Conservation (phyloP, 805 yeast species). For the Saccharomycopsis sp. region DNA sequence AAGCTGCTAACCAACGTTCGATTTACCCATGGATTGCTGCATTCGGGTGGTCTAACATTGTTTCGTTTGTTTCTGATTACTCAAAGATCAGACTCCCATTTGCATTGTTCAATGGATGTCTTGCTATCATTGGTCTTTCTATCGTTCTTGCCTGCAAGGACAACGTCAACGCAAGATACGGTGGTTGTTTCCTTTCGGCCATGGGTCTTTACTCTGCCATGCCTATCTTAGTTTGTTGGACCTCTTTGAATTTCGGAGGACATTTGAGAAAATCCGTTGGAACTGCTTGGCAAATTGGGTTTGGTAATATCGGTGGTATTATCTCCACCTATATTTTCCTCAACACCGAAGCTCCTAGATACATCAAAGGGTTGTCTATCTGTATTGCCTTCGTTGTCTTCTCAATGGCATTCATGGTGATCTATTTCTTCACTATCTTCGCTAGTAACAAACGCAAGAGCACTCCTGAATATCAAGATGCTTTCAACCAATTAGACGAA, state of each 20-base stretch:
- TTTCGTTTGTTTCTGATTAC: slow-evolving; percentile 58
- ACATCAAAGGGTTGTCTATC: slow-evolving; percentile 47
- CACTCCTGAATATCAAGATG: slow-evolving; percentile 24
- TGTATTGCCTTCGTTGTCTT: slow-evolving; percentile 43
- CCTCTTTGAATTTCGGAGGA: slow-evolving; percentile 46
- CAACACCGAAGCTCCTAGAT: slow-evolving; percentile 51
- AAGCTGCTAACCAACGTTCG: slow-evolving; percentile 70
- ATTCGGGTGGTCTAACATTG: slow-evolving; percentile 54
- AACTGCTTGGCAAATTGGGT: slow-evolving; percentile 58
- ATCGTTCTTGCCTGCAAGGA: slow-evolving; percentile 42
- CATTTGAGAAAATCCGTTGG: slow-evolving; percentile 55
- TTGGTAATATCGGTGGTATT: slow-evolving; percentile 71
- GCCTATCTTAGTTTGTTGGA: slow-evolving; percentile 67
- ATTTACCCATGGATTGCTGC: slow-evolving; percentile 83
- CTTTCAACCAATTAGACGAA: slow-evolving; percentile 22
- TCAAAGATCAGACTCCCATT: slow-evolving; percentile 41
- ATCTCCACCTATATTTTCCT: slow-evolving; percentile 54
- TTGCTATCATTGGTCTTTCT: slow-evolving; percentile 49
- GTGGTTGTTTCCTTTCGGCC: slow-evolving; percentile 55
- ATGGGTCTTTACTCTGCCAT: slow-evolving; percentile 57
- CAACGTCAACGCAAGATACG: slow-evolving; percentile 44
- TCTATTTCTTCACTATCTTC: slow-evolving; percentile 28
- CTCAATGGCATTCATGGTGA: slow-evolving; percentile 31
- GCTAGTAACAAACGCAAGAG: slow-evolving; percentile 18
- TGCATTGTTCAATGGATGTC: slow-evolving; percentile 28